Evolutionary conservation across 2,329 filamentous ascomycete species (phyloP), one percentile per base, ranked within the genome.

Genomic region (Cryoendolithus antarcticus): DNA sequence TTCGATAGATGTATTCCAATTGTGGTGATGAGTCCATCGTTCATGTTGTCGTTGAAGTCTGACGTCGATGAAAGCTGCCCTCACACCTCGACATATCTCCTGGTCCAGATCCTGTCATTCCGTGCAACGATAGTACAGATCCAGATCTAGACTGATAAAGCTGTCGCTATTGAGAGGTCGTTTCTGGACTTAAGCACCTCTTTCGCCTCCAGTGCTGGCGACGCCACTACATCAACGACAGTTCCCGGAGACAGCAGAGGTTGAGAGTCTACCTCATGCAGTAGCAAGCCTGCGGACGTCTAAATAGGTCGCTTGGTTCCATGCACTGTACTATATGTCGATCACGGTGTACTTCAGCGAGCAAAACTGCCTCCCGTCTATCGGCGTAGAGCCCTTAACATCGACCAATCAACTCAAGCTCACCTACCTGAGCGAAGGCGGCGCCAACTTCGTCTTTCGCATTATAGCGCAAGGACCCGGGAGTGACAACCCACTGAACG

Each of bases 381-480:
- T 40, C n/a, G 32, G 34, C 9, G 19, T 27, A 10, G 37, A 12
- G n/a, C 34, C 24, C 9, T 36, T 34, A 8, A 21, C 32, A 7
- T 30, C 32, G 4, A 24, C 19, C 2, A 34, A 33, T n/a, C 29
- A 34, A 30, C 47, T 44, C 43, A 40, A 27, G 10, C 42, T 58
- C 32, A 47, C 55, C 11, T 61, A 60, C 36, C 46, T 58, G n/a
- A 52, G 56, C 34, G 58, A 61, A 50, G 58, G 58, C 38, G 58
- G 57, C 32, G 59, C 59, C 8, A 62, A 62, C 41, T 45, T 60
- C 34, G 47, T 62, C 28, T 59, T 55, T 43, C 42, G 44, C 1
- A 50, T 61, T 4, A 15, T 44, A 4, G 38, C 10, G n/a, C 11
- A 15, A 5, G 13, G 27, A 5, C 32, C 44, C 1, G 38, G 39